Conservation (phyloP, 225 moss, liverwort and hornwort species). For the Polytrichum commune region DNA sequence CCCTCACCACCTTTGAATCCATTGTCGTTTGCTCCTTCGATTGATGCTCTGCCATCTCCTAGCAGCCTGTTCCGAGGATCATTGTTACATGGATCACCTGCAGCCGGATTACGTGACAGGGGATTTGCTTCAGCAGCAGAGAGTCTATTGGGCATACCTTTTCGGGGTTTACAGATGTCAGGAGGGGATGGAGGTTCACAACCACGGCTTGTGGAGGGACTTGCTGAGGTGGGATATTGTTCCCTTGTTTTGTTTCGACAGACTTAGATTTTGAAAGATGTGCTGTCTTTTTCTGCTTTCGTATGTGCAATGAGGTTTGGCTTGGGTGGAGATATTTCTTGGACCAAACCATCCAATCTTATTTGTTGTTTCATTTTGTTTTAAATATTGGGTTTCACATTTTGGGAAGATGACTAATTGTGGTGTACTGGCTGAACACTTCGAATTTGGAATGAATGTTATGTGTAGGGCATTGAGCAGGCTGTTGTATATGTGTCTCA, state of each 20-base stretch:
- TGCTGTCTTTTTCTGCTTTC: no score
- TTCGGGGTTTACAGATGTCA: slow-evolving; percentile 66
- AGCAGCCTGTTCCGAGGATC: slow-evolving; percentile 60
- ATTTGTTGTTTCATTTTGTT: no score
- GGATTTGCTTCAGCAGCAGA: slow-evolving; percentile 66
- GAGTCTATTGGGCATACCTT: slow-evolving; percentile 68
- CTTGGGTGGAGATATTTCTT: no score
- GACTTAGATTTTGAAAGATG: no score
- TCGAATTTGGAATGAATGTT: no score
- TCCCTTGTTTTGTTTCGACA: not conserved
- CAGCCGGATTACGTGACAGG: slow-evolving; percentile 52
- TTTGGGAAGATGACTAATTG: no score
- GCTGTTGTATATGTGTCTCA: no score
- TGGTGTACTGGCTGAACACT: no score
- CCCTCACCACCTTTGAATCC: slow-evolving; percentile 52
- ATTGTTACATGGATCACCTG: slow-evolving; percentile 63
- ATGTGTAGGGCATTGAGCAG: no score
- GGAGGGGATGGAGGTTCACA: slow-evolving; percentile 64
- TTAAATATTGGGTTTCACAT: no score
- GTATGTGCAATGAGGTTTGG: no score
- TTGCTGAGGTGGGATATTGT: slow-evolving; percentile 64
- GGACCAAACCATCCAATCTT: no score
- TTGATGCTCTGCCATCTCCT: slow-evolving; percentile 63
- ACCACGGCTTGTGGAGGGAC: slow-evolving; percentile 76
- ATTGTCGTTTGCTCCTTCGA: slow-evolving; percentile 56